Conservation (phyloP, 441 rosid species). For the Arabidopsis lyrata region DNA sequence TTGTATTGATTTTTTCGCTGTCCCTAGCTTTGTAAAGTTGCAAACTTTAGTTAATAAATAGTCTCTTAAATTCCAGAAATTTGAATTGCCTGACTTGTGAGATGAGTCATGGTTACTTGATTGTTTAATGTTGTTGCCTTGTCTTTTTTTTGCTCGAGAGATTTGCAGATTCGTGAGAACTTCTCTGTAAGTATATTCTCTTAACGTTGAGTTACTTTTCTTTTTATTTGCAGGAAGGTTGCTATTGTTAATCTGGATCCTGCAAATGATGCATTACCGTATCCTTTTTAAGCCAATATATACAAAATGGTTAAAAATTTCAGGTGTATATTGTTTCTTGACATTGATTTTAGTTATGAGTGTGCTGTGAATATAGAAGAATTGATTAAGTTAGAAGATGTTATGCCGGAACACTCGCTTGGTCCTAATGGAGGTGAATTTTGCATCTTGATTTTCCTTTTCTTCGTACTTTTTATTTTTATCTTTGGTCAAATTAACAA, state of each 20-base stretch:
- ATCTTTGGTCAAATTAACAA: not conserved
- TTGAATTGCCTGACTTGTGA: not conserved
- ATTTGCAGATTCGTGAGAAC: not conserved
- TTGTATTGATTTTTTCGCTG: not conserved
- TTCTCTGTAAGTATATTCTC: conserved; percentile 1
- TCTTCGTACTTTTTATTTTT: not conserved
- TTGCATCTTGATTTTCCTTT: not conserved
- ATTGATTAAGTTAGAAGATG: conserved; percentile 77
- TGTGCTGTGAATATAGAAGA: conserved; percentile 93
- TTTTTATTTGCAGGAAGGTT: conserved; percentile 72
- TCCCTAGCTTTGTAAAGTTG: conserved; percentile 9
- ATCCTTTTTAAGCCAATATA: conserved; percentile 48
- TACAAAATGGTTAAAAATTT: not conserved
- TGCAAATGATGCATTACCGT: conserved; percentile 89
- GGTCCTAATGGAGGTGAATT: conserved; percentile 92
- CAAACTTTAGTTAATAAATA: conserved; percentile 18
- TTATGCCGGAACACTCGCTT: conserved; percentile 81
- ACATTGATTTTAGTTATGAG: conserved; percentile 65
- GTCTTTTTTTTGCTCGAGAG: conserved; percentile 9
- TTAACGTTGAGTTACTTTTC: not conserved
- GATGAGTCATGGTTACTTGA: not conserved
- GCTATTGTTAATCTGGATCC: conserved; percentile 95
- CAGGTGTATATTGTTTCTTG: conserved; percentile 46
- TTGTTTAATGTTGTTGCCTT: not conserved
- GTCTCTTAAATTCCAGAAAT: conserved; percentile 9